Conservation (phyloP, 108 stramenopile species). For the Nannochloropsis gaditana region DNA sequence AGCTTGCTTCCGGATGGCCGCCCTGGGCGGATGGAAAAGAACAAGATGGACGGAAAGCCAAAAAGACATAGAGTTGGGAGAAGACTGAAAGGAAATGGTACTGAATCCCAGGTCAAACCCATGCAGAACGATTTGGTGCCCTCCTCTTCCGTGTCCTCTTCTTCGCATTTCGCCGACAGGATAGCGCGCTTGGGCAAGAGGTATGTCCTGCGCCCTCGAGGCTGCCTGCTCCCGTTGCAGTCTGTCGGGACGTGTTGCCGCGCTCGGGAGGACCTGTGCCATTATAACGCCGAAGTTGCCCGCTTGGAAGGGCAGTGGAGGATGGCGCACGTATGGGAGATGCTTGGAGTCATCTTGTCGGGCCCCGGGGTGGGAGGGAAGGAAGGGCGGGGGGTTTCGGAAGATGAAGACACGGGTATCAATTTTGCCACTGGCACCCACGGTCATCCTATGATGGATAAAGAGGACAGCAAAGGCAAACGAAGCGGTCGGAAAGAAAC, state of each 20-base stretch:
- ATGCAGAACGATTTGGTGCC: background rate
- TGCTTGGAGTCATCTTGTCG: slow-evolving; percentile 8
- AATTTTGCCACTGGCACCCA: background rate
- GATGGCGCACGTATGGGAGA: background rate
- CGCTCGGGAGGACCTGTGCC: background rate
- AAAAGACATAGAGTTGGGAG: no score
- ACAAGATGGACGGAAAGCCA: background rate
- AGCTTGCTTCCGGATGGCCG: background rate
- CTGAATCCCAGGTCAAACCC: background rate
- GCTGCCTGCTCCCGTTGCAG: background rate
- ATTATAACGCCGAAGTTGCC: background rate
- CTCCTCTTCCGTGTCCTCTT: background rate
- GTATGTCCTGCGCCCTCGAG: background rate
- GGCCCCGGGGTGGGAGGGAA: background rate
- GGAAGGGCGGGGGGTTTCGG: background rate
- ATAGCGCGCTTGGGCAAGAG: background rate
- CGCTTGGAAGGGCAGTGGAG: slow-evolving; percentile 16
- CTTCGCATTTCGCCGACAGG: background rate
- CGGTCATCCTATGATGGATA: no score
- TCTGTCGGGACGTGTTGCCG: background rate
- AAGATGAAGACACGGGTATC: background rate
- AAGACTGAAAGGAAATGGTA: no score
- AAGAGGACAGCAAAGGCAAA: background rate
- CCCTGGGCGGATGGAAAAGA: background rate
- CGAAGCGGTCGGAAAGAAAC: background rate